Conservation (phyloP, 148 eudicot species). For the Oxyria digyna region DNA sequence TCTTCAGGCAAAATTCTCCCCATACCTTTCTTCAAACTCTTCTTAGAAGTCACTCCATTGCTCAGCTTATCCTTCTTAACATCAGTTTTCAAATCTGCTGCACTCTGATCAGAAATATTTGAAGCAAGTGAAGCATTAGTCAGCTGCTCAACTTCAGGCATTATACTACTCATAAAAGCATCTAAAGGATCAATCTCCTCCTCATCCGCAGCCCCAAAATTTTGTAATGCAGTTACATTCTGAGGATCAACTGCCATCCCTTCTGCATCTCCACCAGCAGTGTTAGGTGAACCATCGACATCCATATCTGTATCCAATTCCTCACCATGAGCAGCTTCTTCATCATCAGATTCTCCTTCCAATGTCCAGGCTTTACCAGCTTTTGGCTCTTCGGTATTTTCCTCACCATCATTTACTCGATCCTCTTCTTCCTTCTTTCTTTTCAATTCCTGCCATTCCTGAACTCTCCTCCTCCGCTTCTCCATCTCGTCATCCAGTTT, state of each 20-base stretch:
- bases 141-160: constrained; percentile 73
- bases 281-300: constrained; percentile 29
- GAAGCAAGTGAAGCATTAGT: constrained; percentile 20
- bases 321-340: constrained; percentile 40
- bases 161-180: constrained; percentile 69
- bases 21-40: constrained; percentile 27
- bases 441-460: constrained; percentile 78
- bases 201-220: constrained; percentile 22
- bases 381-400: constrained; percentile 29
- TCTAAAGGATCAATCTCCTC: constrained; percentile 77
- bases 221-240: constrained; percentile 19
- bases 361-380: constrained; percentile 74
- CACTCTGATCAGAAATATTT: constrained; percentile 13
- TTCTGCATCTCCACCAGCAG: constrained; percentile 24
- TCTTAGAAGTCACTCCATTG: constrained; percentile 24
- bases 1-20: constrained; percentile 75
- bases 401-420: constrained; percentile 41
- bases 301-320: constrained; percentile 30
- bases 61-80: constrained; percentile 18
- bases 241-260: constrained; percentile 35
- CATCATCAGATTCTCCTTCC: constrained; percentile 85
- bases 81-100: constrained; percentile 16
- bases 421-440: constrained; percentile 48
- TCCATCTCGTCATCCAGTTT: constrained; percentile 86
- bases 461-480: constrained; percentile 78